Evolutionary conservation across 768 basidiomycete genomes (phyloP).

Genomic region (Suillus discolor): DNA sequence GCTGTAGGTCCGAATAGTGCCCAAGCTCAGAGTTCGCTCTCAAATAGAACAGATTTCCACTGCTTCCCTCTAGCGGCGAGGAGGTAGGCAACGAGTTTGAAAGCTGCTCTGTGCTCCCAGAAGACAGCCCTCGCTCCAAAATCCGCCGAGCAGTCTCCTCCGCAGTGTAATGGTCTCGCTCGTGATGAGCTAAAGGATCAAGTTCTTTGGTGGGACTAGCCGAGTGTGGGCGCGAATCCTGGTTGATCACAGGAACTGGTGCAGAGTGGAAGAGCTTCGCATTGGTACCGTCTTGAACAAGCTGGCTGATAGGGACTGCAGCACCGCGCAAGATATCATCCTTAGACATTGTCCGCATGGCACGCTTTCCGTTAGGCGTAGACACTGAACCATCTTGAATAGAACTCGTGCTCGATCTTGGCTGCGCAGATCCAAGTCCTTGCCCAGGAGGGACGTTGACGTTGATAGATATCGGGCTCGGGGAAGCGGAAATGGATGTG

Average conservation of each 20-base stretch:
- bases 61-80: conserved; percentile 44
- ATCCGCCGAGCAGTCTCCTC: conserved; percentile 39
- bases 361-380: conserved; percentile 32
- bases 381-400: conserved; percentile 27
- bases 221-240: conserved; percentile 33
- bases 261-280: conserved; percentile 61
- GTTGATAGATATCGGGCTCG: conserved; percentile 26
- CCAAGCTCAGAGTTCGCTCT: conserved; percentile 84
- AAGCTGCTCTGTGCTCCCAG: conserved; percentile 52
- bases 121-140: conserved; percentile 50
- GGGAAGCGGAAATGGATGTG: conserved; percentile 42
- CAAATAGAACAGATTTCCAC: conserved; percentile 33
- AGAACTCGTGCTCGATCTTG: conserved; percentile 61
- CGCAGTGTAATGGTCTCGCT: conserved; percentile 23
- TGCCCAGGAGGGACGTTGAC: conserved; percentile 30
- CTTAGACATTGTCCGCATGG: conserved; percentile 49
- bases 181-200: conserved; percentile 45
- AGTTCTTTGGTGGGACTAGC: conserved; percentile 60
- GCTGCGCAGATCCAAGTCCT: conserved; percentile 37
- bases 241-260: conserved; percentile 27
- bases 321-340: conserved; percentile 62
- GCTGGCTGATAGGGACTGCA: conserved; percentile 58
- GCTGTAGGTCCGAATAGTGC: conserved; percentile 68
- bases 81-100: conserved; percentile 60
- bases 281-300: conserved; percentile 55